Evolutionary conservation across 441 rosid species (phyloP).

Genomic region (Flueggea neowawraea): DNA sequence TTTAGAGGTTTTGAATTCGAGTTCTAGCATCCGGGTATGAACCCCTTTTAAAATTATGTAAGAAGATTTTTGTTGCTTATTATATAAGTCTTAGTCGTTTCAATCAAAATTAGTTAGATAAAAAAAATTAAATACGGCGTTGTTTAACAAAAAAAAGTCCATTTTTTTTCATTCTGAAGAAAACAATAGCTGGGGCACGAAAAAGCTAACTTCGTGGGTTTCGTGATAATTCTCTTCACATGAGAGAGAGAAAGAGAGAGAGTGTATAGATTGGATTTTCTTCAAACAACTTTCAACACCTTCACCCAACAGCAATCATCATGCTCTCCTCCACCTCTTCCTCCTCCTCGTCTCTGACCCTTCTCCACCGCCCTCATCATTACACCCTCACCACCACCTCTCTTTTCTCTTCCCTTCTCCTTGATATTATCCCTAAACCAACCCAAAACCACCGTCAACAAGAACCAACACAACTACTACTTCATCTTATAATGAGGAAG

Average conservation of each 20-base stretch:
- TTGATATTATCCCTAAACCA: slow-evolving; percentile 5
- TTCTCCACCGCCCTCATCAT: slow-evolving; percentile 42
- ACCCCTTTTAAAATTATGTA: too few relatives aligned
- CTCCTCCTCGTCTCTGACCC: slow-evolving; percentile 36
- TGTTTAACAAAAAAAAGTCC: not conserved
- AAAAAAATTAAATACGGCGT: not conserved
- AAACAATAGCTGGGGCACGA: slow-evolving; percentile 16
- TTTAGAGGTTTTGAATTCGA: too few relatives aligned
- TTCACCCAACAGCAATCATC: slow-evolving; percentile 49
- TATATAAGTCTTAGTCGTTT: too few relatives aligned
- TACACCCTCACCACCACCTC: slow-evolving; percentile 30
- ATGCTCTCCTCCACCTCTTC: slow-evolving; percentile 39
- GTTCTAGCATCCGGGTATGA: too few relatives aligned
- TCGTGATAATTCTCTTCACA: slow-evolving; percentile 25
- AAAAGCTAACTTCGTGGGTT: slow-evolving; percentile 35
- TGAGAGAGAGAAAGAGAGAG: slow-evolving; percentile 14
- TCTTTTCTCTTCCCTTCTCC: not conserved
- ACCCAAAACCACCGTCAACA: slow-evolving; percentile 3
- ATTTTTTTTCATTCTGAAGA: slow-evolving; percentile 9
- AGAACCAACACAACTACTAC: not conserved
- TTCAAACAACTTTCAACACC: slow-evolving; percentile 23
- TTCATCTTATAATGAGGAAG: not conserved
- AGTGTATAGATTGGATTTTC: slow-evolving; percentile 36
- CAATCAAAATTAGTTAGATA: not conserved
- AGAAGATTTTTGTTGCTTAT: too few relatives aligned